These are phyloP conservation scores for Knufia fluminis DNA, from an alignment of 2,329 filamentous ascomycete genomes.

Conservation along the genomic window DNA sequence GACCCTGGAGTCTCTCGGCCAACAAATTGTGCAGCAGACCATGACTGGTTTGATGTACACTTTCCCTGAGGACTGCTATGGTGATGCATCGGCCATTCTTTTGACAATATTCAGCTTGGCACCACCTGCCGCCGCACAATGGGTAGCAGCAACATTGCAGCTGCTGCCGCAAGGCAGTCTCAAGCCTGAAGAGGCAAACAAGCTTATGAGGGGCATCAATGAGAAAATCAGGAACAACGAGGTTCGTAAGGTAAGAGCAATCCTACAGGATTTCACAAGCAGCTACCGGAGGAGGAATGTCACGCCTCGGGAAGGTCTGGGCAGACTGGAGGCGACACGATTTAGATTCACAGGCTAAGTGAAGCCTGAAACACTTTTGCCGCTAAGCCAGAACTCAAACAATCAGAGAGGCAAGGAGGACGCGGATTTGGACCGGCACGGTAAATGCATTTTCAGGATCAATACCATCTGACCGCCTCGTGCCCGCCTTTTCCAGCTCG, in stretches of 20 bases:
- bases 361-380: too few species aligned
- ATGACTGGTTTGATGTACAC: conserved; percentile 99
- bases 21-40: conserved; percentile 73
- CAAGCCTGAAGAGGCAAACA: conserved; percentile 67
- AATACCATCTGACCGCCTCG: too few species aligned
- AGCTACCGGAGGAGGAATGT: conserved; percentile 88
- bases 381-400: too few species aligned
- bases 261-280: conserved; percentile 95
- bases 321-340: conserved; percentile 72
- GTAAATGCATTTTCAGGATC: too few species aligned
- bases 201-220: conserved; percentile 69
- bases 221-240: conserved; percentile 62
- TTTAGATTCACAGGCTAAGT: conserved; percentile 65
- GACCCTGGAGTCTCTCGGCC: conserved; percentile 61
- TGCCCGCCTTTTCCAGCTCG: too few species aligned
- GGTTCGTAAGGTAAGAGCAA: conserved; percentile 68
- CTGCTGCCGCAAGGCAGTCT: conserved; percentile 77
- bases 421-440: too few species aligned
- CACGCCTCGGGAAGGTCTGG: conserved; percentile 84
- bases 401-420: too few species aligned
- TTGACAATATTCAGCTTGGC: conserved; percentile 81
- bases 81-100: conserved; percentile 87
- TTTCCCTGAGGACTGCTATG: conserved; percentile 90
- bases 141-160: conserved; percentile 75
- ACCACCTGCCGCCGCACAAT: conserved; percentile 66